Percentiles rank a stretch among this genome's conserved stretches.
These are phyloP conservation scores for Musa schizocarpa DNA, from an alignment of 176 grass and related monocot species.

Conservation along the genomic window DNA sequence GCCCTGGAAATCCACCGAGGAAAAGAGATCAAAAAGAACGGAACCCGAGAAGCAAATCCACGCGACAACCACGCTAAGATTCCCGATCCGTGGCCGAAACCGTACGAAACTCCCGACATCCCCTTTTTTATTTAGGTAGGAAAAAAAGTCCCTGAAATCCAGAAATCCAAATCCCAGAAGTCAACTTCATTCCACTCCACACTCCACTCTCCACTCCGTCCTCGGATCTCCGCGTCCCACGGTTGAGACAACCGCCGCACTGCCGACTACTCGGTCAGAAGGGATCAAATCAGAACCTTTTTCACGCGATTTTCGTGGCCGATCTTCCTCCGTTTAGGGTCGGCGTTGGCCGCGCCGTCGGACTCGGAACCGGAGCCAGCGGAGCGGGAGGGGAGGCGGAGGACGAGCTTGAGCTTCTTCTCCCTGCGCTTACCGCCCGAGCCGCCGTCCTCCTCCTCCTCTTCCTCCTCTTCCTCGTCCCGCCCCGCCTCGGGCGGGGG, in stretches of 20 bases:
- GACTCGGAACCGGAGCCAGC: constrained; percentile 1
- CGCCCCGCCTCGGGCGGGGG: not conserved
- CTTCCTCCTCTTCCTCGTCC: not conserved
- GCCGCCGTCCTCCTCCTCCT: not conserved
- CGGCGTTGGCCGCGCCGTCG: not conserved
- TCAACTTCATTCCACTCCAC: not conserved
- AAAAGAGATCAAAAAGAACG: constrained; percentile 10
- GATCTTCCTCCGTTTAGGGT: not conserved
- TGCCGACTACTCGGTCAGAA: not conserved
- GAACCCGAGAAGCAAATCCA: constrained; percentile 5
- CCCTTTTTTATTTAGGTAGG: not conserved
- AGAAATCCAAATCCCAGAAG: not conserved
- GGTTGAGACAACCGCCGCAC: not conserved
- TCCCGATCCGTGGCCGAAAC: constrained; percentile 16
- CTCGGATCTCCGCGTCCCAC: not conserved
- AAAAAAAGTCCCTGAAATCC: not conserved
- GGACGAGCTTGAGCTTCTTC: constrained; percentile 14
- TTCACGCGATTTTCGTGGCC: not conserved
- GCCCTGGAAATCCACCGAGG: not conserved
- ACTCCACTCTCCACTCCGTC: constrained; percentile 5
- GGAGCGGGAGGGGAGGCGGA: constrained; percentile 3
- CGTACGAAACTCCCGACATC: constrained; percentile 4
- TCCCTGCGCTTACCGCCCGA: constrained; percentile 13
- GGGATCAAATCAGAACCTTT: not conserved
- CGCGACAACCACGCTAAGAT: constrained; percentile 10